Base-by-base conservation (phyloP, 768 basidiomycete genomes). In the Gloeopeniophorella convolvens region DNA sequence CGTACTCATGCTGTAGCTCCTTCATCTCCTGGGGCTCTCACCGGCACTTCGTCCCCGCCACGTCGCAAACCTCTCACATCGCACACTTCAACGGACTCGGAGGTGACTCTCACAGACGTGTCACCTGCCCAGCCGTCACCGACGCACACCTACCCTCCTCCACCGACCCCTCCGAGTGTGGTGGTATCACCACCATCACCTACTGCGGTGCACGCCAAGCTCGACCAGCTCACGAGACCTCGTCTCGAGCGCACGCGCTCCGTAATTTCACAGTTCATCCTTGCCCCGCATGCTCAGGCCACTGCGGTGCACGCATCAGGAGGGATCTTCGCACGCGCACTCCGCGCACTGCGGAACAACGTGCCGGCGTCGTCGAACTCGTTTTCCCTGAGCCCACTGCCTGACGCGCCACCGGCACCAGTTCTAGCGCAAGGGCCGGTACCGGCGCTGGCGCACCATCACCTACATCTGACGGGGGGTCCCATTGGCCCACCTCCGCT, bases 401-500 rank as follows among this genome's bases (percentile, higher is more conserved):
- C 57, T 31, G 49, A 55, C 4, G 37, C 12, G 4, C 42, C 46
- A 10, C 50, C 42, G 16, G 23, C 44, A 13, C 44, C 53, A 20
- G 33, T 16, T 36, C 15, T 44, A 13, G 13, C 39, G 18, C n/a
- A n/a, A n/a, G n/a, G n/a, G n/a, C 31, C 45, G 12, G 27, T 49
- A 2, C 39, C 5, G 13, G 31, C 9, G 32, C 44, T n/a, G n/a
- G 24, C 15, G 12, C 35, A 27, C n/a, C 53, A 31, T n/a, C 42
- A 41, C 18, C 16, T 42, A 1, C 44, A 30, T 26, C 34, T 26
- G 9, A 23, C 56, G 11, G 39, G 30, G 8, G 52, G 51, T 18
- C 62, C 53, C 45, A 47, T 60, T 21, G 58, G 60, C 47, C 65
- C 74, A 16, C 65, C 69, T 0, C 75, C 81, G 3, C 65, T 89